phyloP scores from a whole-genome alignment of 2,329 filamentous ascomycete genomes.

The Pestalotiopsis sp. region DNA sequence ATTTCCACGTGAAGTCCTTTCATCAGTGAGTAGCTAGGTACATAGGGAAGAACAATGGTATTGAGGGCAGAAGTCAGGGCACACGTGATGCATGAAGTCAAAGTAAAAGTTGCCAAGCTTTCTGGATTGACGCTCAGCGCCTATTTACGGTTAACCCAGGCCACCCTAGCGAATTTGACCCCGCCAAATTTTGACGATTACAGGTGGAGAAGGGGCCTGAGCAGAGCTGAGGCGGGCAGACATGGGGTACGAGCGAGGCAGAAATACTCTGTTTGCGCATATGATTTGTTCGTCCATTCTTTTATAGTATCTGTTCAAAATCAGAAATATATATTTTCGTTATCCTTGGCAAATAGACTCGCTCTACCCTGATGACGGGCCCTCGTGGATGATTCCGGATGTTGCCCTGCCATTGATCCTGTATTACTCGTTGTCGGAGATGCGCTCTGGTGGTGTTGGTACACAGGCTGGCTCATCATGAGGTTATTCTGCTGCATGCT shows the following conservation, averaged over 20 bases:
- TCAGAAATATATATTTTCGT: slow-evolving; percentile 6
- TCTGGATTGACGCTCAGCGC: no score
- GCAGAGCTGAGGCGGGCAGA: neutral
- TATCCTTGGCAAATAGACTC: neutral
- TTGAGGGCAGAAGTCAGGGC: no score
- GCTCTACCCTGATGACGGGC: neutral
- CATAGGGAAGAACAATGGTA: no score
- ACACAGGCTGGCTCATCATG: neutral
- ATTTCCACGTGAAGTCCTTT: no score
- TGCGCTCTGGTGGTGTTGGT: neutral
- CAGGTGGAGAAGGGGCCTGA: neutral
- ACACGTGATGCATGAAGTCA: no score
- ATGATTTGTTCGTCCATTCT: neutral
- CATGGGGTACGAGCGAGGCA: neutral
- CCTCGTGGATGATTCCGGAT: neutral
- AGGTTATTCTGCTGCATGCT: neutral
- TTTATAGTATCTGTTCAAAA: no score
- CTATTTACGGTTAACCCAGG: neutral
- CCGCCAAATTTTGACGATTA: neutral
- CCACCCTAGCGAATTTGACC: neutral
- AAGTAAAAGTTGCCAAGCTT: no score
- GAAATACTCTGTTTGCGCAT: neutral
- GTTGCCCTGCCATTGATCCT: neutral
- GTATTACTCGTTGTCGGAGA: neutral
- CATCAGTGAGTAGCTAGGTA: no score